A percentile compares a stretch with the other conserved stretches of the same genome.
Evolutionary conservation across 257 asterid genomes (phyloP).

Genomic region (Jacaranda copaia): DNA sequence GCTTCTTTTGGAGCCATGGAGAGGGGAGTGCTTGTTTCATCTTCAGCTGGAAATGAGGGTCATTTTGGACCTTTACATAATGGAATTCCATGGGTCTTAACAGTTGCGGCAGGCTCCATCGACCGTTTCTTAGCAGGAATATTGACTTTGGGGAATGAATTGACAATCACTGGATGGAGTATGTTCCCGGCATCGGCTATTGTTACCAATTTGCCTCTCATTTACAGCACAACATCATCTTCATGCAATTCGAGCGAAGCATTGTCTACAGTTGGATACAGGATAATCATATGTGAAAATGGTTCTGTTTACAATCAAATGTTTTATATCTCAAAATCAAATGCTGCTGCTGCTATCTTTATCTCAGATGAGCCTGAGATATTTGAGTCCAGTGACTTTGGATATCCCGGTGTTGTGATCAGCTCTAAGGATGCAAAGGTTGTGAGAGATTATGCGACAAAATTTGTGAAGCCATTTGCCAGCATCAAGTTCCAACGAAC

Average conservation of each 20-base stretch:
- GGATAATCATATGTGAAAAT: constrained; percentile 40
- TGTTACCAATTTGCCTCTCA: constrained; percentile 33
- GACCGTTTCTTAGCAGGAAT: constrained; percentile 46
- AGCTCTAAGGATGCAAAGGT: constrained; percentile 21
- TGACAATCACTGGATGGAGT: constrained; percentile 39
- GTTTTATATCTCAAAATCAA: constrained; percentile 29
- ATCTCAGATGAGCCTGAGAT: constrained; percentile 31
- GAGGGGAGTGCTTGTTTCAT: constrained; percentile 50
- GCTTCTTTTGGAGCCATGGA: constrained; percentile 60
- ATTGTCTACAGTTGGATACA: constrained; percentile 6
- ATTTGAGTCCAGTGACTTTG: constrained; percentile 29
- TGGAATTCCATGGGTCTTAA: constrained; percentile 55
- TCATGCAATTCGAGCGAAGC: constrained; percentile 37
- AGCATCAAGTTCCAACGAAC: constrained; percentile 48
- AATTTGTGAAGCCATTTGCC: constrained; percentile 15
- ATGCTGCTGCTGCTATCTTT: constrained; percentile 40
- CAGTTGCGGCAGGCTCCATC: not conserved
- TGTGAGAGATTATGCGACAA: constrained; percentile 36
- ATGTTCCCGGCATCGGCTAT: constrained; percentile 46
- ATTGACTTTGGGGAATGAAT: constrained; percentile 43
- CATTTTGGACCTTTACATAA: constrained; percentile 39
- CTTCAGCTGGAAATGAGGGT: constrained; percentile 47
- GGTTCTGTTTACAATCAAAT: constrained; percentile 29
- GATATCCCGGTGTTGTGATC: constrained; percentile 42
- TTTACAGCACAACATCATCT: constrained; percentile 42